Base-by-base conservation (phyloP, 345 rosid genomes). In the Boechera divaricarpa region DNA sequence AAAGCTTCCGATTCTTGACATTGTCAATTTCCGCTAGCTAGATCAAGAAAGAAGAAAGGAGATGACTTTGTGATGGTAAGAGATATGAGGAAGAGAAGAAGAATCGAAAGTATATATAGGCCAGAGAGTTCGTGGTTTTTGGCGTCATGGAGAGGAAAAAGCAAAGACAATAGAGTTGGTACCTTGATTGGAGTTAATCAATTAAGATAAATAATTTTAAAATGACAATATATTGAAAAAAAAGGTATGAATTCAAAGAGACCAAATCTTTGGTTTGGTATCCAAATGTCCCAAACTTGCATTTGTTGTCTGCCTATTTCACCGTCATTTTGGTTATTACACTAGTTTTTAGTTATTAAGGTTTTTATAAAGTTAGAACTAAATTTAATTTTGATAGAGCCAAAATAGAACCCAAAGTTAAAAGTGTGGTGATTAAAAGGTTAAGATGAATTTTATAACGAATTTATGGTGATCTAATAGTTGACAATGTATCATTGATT, bases 1-100 rank as follows among this genome's bases (percentile, higher is more conserved):
- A 65, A 77, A 60, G 85, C 72, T 70, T 69, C 62, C 48, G 5
- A 41, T 59, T 44, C 57, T 79, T 63, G 82, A 79, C 94, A 87
- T 85, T 49, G 49, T 67, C 72, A 65, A 21, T 63, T 67, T 26
- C 13, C 13, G 44, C 33, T 21, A 26, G 45, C 18, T 21, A 24
- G 15, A 54, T 18, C 32, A 53, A 71, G 55, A 26, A 33, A 53
- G 57, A 70, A 65, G 54, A 71, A 53, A 11, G 10, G 63, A 49
- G 42, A 3, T 76, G 74, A 33, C 24, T 69, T 52, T 61, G 64
- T 44, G 15, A 36, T 54, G 70, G 41, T 45, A 6, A 54, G 53
- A 63, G 75, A 77, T 61, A 62, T 61, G 51, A 69, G 13, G 44
- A 77, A 33, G 9, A 70, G 80, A 16, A 70, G 76, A 42, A 39